Evolutionary conservation across 2,329 filamentous ascomycete genomes (phyloP), one percentile per base, ranked within the genome.

Genomic region (Bipolaris bicolor): DNA sequence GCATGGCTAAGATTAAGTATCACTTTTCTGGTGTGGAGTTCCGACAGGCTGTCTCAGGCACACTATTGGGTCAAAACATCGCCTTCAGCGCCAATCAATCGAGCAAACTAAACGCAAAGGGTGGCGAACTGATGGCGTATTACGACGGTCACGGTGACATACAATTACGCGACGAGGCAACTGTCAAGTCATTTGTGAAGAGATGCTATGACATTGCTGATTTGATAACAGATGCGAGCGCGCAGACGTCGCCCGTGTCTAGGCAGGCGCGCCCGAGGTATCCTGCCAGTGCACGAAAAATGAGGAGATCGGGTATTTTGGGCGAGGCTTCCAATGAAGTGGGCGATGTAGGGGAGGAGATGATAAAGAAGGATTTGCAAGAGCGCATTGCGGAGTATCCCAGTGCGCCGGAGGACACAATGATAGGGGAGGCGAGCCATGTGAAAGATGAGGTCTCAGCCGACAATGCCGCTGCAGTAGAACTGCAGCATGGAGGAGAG

Each of bases 11-110:
- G 5, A 56, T 72, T 22, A 67, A 58, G 9, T 77, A 71, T 33
- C 52, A 72, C 40, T 74, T 74, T 52, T 65, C 67, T 1, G 69
- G 68, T 16, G 62, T 75, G 3, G 64, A 66, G 36, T 69, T 74
- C 44, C 59, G 65, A 3, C 71, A 77, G 47, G 61, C 55, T 18
- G 58, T 71, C 20, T 49, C 29, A 3, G 67, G 66, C 1, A 44
- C 48, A 4, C 52, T 70, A 10, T 40, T 63, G 5, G 58, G 56
- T 7, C 56, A 52, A 22, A 15, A 20, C 4, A 49, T 67, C 9
- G 55, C 58, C 5, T 68, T 66, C 56, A 68, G 46, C 39, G 68
- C 66, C 2, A 44, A 60, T n/a, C 70, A 74, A 40, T 67, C 64
- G 7, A 71, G 72, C 18, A 71, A 70, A 36, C 7, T 75, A n/a